Conservation (phyloP, 139 green algal genomes). For the Chlamydomonas sphaeroides region DNA sequence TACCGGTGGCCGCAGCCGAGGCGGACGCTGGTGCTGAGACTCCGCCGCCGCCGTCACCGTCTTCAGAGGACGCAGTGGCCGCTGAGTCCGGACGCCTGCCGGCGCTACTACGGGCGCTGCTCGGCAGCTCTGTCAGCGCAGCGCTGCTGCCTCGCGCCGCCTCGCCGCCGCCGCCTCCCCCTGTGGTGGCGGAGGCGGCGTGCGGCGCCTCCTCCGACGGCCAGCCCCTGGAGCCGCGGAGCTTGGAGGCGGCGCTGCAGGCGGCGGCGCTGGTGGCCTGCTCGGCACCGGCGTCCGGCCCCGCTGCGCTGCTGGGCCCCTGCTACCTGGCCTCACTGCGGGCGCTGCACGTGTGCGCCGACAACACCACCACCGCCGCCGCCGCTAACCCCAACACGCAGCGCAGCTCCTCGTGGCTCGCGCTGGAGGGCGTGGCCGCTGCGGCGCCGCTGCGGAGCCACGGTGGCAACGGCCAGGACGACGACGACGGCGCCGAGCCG, state of each 20-base stretch:
- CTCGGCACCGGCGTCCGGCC: not conserved
- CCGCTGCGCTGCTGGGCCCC: not conserved
- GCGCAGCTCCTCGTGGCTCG: not conserved
- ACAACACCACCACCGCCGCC: not conserved
- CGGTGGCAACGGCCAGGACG: not conserved
- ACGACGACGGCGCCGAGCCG: not conserved
- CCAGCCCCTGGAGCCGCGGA: slow-evolving; percentile 15
- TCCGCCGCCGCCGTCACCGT: too few species aligned
- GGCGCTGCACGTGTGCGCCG: not conserved
- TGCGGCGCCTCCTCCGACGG: slow-evolving; percentile 7
- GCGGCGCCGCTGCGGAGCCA: too few species aligned
- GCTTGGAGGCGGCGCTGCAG: slow-evolving; percentile 21
- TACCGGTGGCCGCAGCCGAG: not conserved
- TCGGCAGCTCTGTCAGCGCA: not conserved
- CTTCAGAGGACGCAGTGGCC: not conserved
- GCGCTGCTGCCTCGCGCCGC: not conserved
- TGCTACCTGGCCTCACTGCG: slow-evolving; percentile 1
- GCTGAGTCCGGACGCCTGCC: not conserved
- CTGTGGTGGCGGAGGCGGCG: not conserved
- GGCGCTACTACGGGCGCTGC: not conserved
- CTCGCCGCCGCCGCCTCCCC: not conserved
- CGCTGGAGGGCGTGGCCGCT: not conserved
- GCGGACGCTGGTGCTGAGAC: too few species aligned
- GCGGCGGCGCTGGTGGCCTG: not conserved
- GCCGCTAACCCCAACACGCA: not conserved